A percentile compares a stretch with the other conserved stretches of the same genome.
These are phyloP conservation scores for Pestalotiopsis sp. DNA, from an alignment of 2,329 filamentous ascomycete species.

Conservation along the genomic window DNA sequence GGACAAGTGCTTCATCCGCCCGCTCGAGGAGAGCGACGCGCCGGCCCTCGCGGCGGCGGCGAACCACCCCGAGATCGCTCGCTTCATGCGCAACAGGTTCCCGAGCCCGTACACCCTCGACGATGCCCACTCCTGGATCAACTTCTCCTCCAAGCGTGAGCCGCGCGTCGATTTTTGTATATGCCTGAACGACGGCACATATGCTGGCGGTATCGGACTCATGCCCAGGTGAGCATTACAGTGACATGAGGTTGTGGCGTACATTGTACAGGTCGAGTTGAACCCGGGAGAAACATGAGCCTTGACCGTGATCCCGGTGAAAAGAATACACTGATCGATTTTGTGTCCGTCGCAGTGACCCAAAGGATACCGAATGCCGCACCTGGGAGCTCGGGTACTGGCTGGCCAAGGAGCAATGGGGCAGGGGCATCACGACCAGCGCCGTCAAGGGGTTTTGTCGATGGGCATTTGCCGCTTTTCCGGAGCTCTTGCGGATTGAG, in stretches of 20 bases:
- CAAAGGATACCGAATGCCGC: slow-evolving; percentile 40
- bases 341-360: neutral
- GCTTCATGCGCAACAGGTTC: slow-evolving; percentile 46
- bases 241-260: neutral
- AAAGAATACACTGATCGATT: neutral
- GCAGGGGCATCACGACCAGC: slow-evolving; percentile 46
- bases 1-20: slow-evolving; percentile 40
- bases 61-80: slow-evolving; percentile 40
- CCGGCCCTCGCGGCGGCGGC: slow-evolving; percentile 33
- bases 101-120: slow-evolving; percentile 47
- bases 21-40: slow-evolving; percentile 41
- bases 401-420: slow-evolving; percentile 44
- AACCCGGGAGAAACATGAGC: neutral
- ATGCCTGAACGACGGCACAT: slow-evolving; percentile 31
- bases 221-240: slow-evolving; percentile 21
- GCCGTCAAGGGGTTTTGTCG: slow-evolving; percentile 38
- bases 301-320: neutral
- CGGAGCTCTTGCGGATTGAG: slow-evolving; percentile 44
- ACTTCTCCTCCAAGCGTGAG: slow-evolving; percentile 19
- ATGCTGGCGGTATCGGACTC: slow-evolving; percentile 46
- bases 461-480: slow-evolving; percentile 48
- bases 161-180: slow-evolving; percentile 37
- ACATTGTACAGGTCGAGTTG: neutral
- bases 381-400: slow-evolving; percentile 55
- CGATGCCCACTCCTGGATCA: slow-evolving; percentile 41